phyloP scores from a whole-genome alignment of 495 filamentous ascomycete genomes.

The Lasiosphaeriaceae sp. region DNA sequence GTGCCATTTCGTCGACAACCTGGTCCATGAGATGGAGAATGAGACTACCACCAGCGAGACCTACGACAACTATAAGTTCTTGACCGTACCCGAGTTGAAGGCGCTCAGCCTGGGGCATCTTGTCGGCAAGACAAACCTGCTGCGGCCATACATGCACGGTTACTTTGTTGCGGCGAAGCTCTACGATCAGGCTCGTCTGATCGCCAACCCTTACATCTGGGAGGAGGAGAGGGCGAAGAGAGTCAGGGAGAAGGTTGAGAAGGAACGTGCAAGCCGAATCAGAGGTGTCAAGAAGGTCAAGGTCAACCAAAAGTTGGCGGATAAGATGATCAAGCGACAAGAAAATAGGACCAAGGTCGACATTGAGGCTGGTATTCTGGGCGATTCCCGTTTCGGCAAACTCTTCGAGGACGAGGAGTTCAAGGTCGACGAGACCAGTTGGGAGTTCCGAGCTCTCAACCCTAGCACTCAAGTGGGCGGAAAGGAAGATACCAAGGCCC shows the following conservation, averaged over 20 bases:
- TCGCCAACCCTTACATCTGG: conserved; percentile 87
- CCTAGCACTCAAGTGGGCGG: conserved; percentile 60
- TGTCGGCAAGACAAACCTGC: conserved; percentile 76
- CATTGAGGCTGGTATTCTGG: conserved; percentile 58
- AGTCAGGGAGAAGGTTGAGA: conserved; percentile 88
- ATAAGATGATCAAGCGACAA: conserved; percentile 74
- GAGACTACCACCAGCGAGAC: conserved; percentile 59
- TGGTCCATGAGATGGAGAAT: conserved; percentile 98
- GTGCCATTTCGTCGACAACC: conserved; percentile 94
- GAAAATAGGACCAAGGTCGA: conserved; percentile 74
- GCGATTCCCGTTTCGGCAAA: conserved; percentile 78
- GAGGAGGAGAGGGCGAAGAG: conserved; percentile 84
- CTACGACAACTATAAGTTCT: conserved; percentile 98
- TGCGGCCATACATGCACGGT: conserved; percentile 97
- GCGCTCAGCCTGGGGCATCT: conserved; percentile 80
- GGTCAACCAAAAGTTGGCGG: conserved; percentile 80
- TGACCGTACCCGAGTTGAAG: conserved; percentile 78
- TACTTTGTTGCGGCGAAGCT: conserved; percentile 92
- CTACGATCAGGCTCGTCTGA: conserved; percentile 90
- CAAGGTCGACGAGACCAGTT: conserved; percentile 81
- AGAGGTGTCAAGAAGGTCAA: conserved; percentile 88
- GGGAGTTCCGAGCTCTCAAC: conserved; percentile 83
- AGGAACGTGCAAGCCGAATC: conserved; percentile 88
- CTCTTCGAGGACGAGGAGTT: conserved; percentile 94
- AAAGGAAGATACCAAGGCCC: conserved; percentile 2